Evolutionary conservation across 2,329 filamentous ascomycete genomes (phyloP).

Genomic region (Aspergillus tamarii): DNA sequence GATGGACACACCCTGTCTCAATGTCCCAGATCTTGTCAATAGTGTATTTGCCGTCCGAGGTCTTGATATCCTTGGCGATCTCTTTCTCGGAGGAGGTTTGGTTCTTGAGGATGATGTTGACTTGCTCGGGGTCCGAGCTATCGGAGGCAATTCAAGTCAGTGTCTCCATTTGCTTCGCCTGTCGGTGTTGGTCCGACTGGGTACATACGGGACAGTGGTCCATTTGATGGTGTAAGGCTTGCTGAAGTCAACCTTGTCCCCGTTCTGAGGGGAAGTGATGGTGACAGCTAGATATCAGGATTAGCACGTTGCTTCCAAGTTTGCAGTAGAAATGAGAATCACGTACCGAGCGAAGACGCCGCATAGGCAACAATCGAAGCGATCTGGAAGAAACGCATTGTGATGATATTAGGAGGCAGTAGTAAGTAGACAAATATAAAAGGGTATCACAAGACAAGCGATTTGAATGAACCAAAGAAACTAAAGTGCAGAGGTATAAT

Average conservation of each 20-base stretch:
- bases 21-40: slow-evolving; percentile 35
- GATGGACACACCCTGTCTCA: slow-evolving; percentile 27
- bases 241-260: slow-evolving; percentile 41
- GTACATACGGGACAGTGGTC: slow-evolving; percentile 39
- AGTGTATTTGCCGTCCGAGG: slow-evolving; percentile 38
- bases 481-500: slow-evolving; percentile 9
- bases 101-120: slow-evolving; percentile 49
- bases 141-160: slow-evolving; percentile 5
- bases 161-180: background rate
- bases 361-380: slow-evolving; percentile 32
- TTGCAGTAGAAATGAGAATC: background rate
- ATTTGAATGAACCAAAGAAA: background rate
- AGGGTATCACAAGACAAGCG: slow-evolving; percentile 11
- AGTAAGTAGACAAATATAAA: background rate
- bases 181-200: background rate
- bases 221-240: slow-evolving; percentile 43
- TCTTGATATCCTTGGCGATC: slow-evolving; percentile 41
- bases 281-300: slow-evolving; percentile 28
- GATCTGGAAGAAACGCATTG: slow-evolving; percentile 32
- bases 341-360: slow-evolving; percentile 33
- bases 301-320: background rate
- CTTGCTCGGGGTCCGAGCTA: slow-evolving; percentile 45
- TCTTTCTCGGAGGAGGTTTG: slow-evolving; percentile 36
- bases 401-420: slow-evolving; percentile 13
- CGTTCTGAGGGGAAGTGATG: slow-evolving; percentile 38